These are phyloP conservation scores for Fusarium sp. DNA, from an alignment of 2,329 filamentous ascomycete genomes.

Conservation along the genomic window DNA sequence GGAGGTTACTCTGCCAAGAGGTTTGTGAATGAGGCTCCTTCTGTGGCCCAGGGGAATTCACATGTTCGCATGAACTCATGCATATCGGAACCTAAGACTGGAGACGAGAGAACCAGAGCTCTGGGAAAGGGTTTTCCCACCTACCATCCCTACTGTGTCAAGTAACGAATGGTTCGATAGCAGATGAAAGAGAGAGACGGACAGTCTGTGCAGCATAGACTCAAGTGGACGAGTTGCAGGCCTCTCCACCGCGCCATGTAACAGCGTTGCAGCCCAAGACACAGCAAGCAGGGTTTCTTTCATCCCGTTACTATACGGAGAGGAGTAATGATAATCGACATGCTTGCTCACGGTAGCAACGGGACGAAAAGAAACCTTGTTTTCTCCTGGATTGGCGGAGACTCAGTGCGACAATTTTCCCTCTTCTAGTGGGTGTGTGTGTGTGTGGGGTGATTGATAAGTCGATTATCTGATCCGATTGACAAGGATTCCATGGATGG, in stretches of 20 bases:
- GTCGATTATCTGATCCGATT: constrained; percentile 42
- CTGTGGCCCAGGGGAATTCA: not conserved
- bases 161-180: constrained; percentile 13
- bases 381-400: constrained; percentile 22
- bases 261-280: constrained; percentile 5
- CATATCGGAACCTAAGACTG: not conserved
- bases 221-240: constrained; percentile 24
- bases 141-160: not conserved
- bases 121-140: constrained; percentile 6
- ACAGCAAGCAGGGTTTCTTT: constrained; percentile 16
- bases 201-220: not conserved
- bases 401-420: constrained; percentile 14
- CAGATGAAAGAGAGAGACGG: not conserved
- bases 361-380: constrained; percentile 10
- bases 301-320: constrained; percentile 13
- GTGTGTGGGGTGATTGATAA: constrained; percentile 45
- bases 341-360: not conserved
- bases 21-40: constrained; percentile 8
- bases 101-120: constrained; percentile 8
- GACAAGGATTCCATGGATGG: constrained; percentile 24
- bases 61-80: constrained; percentile 1
- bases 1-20: not conserved
- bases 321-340: constrained; percentile 31
- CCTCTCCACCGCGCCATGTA: constrained; percentile 15
- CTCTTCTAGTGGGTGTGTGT: constrained; percentile 9